Evolutionary conservation across 2,329 filamentous ascomycete species (phyloP), one percentile per base, ranked within the genome.

Genomic region (Amauroascus niger): DNA sequence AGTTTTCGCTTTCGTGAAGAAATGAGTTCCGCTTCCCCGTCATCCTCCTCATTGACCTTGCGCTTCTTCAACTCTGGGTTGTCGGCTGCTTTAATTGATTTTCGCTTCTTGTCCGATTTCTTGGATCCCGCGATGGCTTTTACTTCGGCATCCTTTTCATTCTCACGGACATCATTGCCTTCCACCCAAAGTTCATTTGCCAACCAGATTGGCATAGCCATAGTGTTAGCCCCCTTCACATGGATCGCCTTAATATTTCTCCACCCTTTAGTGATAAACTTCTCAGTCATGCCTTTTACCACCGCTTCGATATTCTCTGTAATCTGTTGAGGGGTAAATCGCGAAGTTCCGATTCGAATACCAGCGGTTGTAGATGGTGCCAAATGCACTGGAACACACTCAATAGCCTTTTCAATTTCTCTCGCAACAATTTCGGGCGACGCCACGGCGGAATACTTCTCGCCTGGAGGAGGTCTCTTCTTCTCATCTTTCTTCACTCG

Each of bases 171-270:
- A 64, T 88, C 83, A 57, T 82, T 78, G 56, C 84, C 80, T 60
- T 93, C 87, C 14, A 84, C 71, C 89, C 93, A 98, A 59, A 98
- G 77, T 76, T 96, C 89, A 61, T 89, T 85, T 3, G 91, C 87
- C 66, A 95, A 74, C 87, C 89, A 98, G 66, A 98, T 83, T n/a
- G 93, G 93, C 64, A 98, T 77, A 7, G 91, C 86, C 57, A 84
- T 85, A 3, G 91, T 95, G 65, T 87, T 83, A 26, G 88, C 85
- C 2, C 88, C 88, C 78, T 97, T 98, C 76, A 98, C 78, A 70
- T 95, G 89, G 57, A 98, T 74, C 58, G 81, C 81, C 69, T 84
- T 84, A 59, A 97, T 79, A 68, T 91, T 93, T 64, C 81, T 81
- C 89, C 90, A 96, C 64, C 89, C 84, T 68, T 91, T 84, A 16